Evolutionary conservation across 139 green algal genomes (phyloP), one percentile per base, ranked within the genome.

Genomic region (Picochlorum costavermella): DNA sequence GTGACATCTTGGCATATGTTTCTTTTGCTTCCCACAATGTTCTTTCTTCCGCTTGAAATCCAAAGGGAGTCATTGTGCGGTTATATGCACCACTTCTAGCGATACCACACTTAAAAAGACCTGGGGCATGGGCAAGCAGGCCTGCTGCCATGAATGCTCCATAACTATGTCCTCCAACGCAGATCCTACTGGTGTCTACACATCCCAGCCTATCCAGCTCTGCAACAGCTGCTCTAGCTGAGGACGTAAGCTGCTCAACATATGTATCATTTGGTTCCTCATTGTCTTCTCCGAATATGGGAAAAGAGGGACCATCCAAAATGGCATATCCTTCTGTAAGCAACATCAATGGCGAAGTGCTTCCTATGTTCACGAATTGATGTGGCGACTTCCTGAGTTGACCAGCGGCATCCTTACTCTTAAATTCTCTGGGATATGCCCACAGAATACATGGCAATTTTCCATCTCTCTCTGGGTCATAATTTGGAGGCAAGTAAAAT

Each of bases 181-280:
- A 84, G 17, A 99, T 81, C 10, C 81, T 70, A 0, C 64, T 30
- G 1, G 70, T 74, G 64, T 98, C 84, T 12, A 79, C 84, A 10
- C 96, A 79, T 5, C 94, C 94, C 4, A 76, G 70, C 23, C 61
- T 44, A 30, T 92, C 83, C 17, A 91, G 61, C 75, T 91, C 84
- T 30, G 88, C 63, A 12, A 92, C 83, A 12, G 86, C 86, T n/a
- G 86, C 86, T 36, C 61, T 43, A 3, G 84, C 87, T 40, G 70
- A 81, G 17, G 73, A 74, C 2, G 81, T 86, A 4, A 99, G 84
- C 86, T 99, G 94, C 80, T 97, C 80, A 43, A 97, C 70, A 69
- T 93, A 98, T 0, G 89, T 96, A 79, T 99, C 94, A 59, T 99
- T 99, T 16, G 94, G 87, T 68, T 96, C 89, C 45, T 86, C 80